phyloP scores from a whole-genome alignment of 2,329 filamentous ascomycete genomes.

The Talaromyces amestolkiae region DNA sequence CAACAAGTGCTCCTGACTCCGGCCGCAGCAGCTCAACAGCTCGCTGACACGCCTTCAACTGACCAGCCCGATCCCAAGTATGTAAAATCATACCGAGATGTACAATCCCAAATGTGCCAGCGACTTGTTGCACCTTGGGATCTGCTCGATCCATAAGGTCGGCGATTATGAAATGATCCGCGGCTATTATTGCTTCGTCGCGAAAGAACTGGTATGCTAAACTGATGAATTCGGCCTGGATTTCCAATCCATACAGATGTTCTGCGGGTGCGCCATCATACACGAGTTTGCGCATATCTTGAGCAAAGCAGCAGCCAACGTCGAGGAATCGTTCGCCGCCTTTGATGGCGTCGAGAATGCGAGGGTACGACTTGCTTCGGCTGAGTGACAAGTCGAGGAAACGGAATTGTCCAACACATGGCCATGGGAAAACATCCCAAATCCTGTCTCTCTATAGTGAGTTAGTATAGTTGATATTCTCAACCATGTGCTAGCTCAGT shows the following conservation, averaged over 20 bases:
- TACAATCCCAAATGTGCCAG: slow-evolving; percentile 38
- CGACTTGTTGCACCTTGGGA: slow-evolving; percentile 25
- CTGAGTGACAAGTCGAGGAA: slow-evolving; percentile 14
- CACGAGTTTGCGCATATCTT: slow-evolving; percentile 20
- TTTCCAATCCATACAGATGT: slow-evolving; percentile 51
- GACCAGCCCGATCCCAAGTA: slow-evolving; percentile 36
- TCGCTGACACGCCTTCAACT: slow-evolving; percentile 31
- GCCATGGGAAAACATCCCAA: slow-evolving; percentile 15
- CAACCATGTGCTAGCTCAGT: background rate
- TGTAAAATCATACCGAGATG: slow-evolving; percentile 44
- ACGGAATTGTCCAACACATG: slow-evolving; percentile 17
- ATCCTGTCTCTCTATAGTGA: slow-evolving; percentile 21
- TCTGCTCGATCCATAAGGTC: slow-evolving; percentile 40
- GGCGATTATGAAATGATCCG: slow-evolving; percentile 51
- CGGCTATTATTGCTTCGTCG: slow-evolving; percentile 48
- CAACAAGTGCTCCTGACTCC: slow-evolving; percentile 24
- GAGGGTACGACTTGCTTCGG: slow-evolving; percentile 14
- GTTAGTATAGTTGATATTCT: background rate
- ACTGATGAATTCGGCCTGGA: slow-evolving; percentile 52
- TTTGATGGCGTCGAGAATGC: slow-evolving; percentile 21
- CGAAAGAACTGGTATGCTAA: slow-evolving; percentile 64
- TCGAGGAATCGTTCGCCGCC: slow-evolving; percentile 20
- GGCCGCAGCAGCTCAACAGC: slow-evolving; percentile 33
- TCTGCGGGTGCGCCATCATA: slow-evolving; percentile 50
- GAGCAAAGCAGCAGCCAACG: slow-evolving; percentile 22